Conservation (phyloP, 2,329 filamentous ascomycete genomes). For the Tympanopsis confertula region DNA sequence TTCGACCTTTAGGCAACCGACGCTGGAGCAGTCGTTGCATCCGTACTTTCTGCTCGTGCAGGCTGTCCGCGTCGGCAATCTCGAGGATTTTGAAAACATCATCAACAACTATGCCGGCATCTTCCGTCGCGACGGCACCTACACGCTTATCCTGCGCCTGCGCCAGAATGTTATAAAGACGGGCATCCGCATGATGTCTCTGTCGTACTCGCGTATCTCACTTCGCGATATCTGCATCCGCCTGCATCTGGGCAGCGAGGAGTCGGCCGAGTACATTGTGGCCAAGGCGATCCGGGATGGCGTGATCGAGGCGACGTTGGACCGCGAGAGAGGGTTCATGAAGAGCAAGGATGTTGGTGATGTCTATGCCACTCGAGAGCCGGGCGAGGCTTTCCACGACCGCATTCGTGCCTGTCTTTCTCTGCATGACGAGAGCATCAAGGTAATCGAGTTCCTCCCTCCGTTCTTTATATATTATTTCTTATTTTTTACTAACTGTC, state of each 20-base stretch:
- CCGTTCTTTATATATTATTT: background rate
- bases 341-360: slow-evolving; percentile 95
- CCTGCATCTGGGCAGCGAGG: slow-evolving; percentile 83
- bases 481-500: slow-evolving; percentile 2
- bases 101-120: slow-evolving; percentile 71
- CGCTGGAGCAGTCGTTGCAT: slow-evolving; percentile 77
- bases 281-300: slow-evolving; percentile 96
- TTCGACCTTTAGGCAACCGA: slow-evolving; percentile 80
- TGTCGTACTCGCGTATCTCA: slow-evolving; percentile 95
- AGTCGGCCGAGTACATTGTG: slow-evolving; percentile 97
- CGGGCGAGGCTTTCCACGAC: slow-evolving; percentile 94
- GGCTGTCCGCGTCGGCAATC: slow-evolving; percentile 88
- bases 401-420: slow-evolving; percentile 84
- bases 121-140: slow-evolving; percentile 89
- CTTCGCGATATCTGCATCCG: slow-evolving; percentile 95
- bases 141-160: slow-evolving; percentile 85
- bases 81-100: slow-evolving; percentile 82
- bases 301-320: slow-evolving; percentile 87
- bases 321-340: slow-evolving; percentile 93
- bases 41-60: slow-evolving; percentile 92
- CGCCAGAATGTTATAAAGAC: slow-evolving; percentile 99
- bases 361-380: slow-evolving; percentile 90
- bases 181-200: slow-evolving; percentile 95
- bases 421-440: slow-evolving; percentile 94
- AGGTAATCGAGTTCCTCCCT: slow-evolving; percentile 44